phyloP scores from a whole-genome alignment of 345 rosid species.

The Salix caprea region DNA sequence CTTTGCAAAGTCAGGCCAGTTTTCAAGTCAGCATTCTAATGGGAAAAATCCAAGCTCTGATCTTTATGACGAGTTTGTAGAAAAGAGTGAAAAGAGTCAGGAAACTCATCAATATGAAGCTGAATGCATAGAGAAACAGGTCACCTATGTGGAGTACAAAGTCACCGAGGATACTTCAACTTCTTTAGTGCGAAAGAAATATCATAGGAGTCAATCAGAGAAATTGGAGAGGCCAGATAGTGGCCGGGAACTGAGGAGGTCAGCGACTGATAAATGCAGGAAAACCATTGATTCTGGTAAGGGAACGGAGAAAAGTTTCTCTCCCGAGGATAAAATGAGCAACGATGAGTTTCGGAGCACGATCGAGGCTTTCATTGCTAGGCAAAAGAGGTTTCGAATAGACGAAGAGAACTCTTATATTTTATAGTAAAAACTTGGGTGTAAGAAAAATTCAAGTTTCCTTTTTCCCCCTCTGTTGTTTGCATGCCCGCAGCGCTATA shows the following conservation, averaged over 20 bases:
- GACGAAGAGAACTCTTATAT: constrained; percentile 47
- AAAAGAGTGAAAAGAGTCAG: constrained; percentile 40
- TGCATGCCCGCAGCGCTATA: neutral
- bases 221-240: constrained; percentile 19
- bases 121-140: constrained; percentile 36
- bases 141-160: constrained; percentile 11
- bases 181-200: constrained; percentile 24
- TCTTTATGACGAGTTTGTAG: constrained; percentile 42
- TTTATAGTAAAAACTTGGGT: neutral
- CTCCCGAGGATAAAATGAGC: constrained; percentile 60
- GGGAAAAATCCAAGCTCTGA: constrained; percentile 27
- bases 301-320: constrained; percentile 24
- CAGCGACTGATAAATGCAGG: constrained; percentile 41
- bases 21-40: constrained; percentile 39
- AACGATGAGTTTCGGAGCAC: constrained; percentile 62
- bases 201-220: constrained; percentile 50
- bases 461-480: no score
- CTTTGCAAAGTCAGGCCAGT: constrained; percentile 58
- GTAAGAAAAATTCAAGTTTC: neutral
- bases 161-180: constrained; percentile 9
- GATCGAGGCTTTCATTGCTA: constrained; percentile 71
- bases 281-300: constrained; percentile 26
- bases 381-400: constrained; percentile 65
- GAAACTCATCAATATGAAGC: constrained; percentile 6
- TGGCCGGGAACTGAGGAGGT: constrained; percentile 38